Evolutionary conservation across 2,329 filamentous ascomycete species (phyloP), one percentile per base, ranked within the genome.

Genomic region (Calonectria naviculata): DNA sequence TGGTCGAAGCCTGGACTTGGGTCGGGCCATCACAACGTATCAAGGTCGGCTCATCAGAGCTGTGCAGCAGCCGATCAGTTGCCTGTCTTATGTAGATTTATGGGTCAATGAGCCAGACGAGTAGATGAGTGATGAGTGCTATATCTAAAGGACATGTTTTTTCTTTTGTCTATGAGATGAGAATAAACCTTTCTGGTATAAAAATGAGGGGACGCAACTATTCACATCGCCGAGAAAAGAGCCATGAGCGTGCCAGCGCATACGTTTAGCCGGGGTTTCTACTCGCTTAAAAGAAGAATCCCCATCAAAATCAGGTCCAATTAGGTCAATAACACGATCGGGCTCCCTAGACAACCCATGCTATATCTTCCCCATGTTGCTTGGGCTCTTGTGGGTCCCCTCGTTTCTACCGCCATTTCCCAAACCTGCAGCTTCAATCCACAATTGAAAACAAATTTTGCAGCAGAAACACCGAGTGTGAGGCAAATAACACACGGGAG

Each of bases 1-100:
- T 97, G 71, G 92, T 98, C 2, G 97, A 98, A 82, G 94, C 93
- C 13, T 98, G 92, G 82, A 89, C 88, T 24, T 92, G 89, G 86
- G 83, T 90, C 61, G 89, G 89, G 1, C 88, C 88, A n/a, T 86
- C 87, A 44, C 85, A 87, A 75, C 86, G 92, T 67, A 87, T 94
- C 82, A 92, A 92, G 83, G 85, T 95, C 21, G 92, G 87, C 6
- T 86, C 87, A 58, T 92, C 91, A 54, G 92, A 92, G 63, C 81
- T 94, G 75, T 92, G 92, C 78, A 93, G 90, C 77, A 93, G 91
- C 80, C 88, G 90, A 67, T 91, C 91, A 81, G 89, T 93, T 72
- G 92, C 92, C 1, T 94, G 93, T 79, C 82, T 94, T 78, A 93
- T 94, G 92, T 94, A 78, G 67, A 67, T 42, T n/a, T n/a, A 19